Evolutionary conservation across 345 rosid genomes (phyloP).

Genomic region (Linum usitatissimum): DNA sequence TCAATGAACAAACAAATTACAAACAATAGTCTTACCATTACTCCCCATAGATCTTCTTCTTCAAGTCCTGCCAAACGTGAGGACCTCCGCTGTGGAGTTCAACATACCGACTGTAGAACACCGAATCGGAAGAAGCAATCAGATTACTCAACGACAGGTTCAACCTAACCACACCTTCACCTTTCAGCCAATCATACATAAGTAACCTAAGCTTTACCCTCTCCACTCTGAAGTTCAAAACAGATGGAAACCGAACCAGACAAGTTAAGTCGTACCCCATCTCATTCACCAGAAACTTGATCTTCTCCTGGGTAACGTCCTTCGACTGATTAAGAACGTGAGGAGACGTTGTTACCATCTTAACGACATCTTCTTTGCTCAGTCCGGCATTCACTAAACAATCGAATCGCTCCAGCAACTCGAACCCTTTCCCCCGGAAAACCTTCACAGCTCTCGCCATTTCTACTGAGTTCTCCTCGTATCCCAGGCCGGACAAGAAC

Average conservation of each 20-base stretch:
- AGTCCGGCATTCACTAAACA: constrained; percentile 52
- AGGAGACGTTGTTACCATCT: constrained; percentile 51
- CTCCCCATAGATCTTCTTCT: constrained; percentile 23
- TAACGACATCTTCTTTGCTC: constrained; percentile 37
- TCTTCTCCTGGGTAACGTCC: constrained; percentile 40
- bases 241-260: constrained; percentile 42
- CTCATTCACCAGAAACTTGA: constrained; percentile 35
- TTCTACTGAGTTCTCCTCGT: constrained; percentile 28
- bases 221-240: constrained; percentile 31
- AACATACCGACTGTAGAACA: constrained; percentile 33
- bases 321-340: constrained; percentile 47
- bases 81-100: constrained; percentile 47
- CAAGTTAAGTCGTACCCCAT: constrained; percentile 47
- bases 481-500: constrained; percentile 51
- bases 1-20: background rate
- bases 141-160: constrained; percentile 38
- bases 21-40: no score
- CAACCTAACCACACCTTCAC: constrained; percentile 28
- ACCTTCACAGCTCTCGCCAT: constrained; percentile 35
- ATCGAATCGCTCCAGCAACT: constrained; percentile 72
- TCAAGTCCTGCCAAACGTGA: constrained; percentile 48
- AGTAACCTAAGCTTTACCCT: constrained; percentile 46
- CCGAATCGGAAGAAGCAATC: constrained; percentile 30
- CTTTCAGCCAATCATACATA: constrained; percentile 66
- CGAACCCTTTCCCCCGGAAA: constrained; percentile 52